Base-by-base conservation (phyloP, 176 grass and related monocot genomes). In the Carex myosuroides region DNA sequence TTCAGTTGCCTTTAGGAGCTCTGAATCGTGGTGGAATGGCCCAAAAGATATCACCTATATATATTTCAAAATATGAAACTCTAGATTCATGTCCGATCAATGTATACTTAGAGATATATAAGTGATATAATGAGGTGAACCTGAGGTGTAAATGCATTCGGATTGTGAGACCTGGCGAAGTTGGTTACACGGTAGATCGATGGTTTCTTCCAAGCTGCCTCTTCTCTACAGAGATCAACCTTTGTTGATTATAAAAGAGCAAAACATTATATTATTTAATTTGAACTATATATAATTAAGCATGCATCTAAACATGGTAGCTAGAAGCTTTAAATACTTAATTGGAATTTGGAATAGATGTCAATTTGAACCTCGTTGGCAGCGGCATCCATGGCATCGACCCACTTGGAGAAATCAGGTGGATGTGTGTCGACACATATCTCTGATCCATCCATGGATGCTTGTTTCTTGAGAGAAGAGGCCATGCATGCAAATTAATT, bases 151-250 rank as follows among this genome's bases (percentile, higher is more conserved):
- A 77, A 77, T 30, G 48, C 50, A 54, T 56, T 33, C 13, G 5
- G 6, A 13, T 77, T 77, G 48, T 56, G 50, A 17, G 0, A 1
- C 50, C 24, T 53, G 24, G 24, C 73, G 1, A 77, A 56, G 0
- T 2, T 3, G 6, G 73, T 55, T 56, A 77, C 24, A 6, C 14
- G 13, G 22, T 77, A 56, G 52, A 56, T 77, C 0, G 73, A 77
- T 6, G 73, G 73, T 77, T 77, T 77, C 50, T 55, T 77, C 73
- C 73, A 77, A 17, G 50, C 13, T 30, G 50, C 73, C 10, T 77
- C 50, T 55, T 77, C 73, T 55, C 3, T 32, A 32, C 8, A 6
- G 11, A 77, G 55, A 3, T 77, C 10, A 52, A 77, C 73, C 73
- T 77, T 39, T 77, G 12, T 77, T 30, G 14, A 75, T 26, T 29